A percentile compares a stretch with the other conserved stretches of the same genome.
Evolutionary conservation across 2,329 filamentous ascomycete species (phyloP).

Genomic region (Pseudogymnoascus sp.): DNA sequence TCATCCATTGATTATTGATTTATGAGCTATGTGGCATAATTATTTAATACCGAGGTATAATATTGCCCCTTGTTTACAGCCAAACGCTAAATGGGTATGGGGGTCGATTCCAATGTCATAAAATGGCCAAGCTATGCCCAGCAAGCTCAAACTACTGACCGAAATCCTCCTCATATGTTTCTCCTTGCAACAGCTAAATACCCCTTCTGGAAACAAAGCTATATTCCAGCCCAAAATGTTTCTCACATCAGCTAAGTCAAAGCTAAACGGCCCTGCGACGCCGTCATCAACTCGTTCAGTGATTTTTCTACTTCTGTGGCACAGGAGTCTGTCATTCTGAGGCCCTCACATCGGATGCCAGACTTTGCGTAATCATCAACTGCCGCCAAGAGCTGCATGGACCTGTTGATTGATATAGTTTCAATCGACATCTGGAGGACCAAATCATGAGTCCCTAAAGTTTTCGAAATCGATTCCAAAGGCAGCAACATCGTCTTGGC

Average conservation of each 20-base stretch:
- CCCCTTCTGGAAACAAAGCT: background rate
- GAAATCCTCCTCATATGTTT: background rate
- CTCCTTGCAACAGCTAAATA: background rate
- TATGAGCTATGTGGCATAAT: background rate
- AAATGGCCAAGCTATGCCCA: background rate
- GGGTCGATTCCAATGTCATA: background rate
- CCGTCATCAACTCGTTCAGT: background rate
- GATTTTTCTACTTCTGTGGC: background rate
- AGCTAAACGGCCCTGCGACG: background rate
- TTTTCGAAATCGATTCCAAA: conserved; percentile 22
- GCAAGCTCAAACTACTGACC: background rate
- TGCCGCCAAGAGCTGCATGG: conserved; percentile 5
- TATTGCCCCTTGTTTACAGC: background rate
- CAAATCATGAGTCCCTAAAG: conserved; percentile 18
- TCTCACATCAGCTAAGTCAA: background rate
- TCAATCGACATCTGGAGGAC: conserved; percentile 15
- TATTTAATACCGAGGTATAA: background rate
- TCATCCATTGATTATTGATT: background rate
- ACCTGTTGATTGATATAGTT: conserved; percentile 11
- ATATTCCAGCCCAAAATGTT: background rate
- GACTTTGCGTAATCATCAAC: conserved; percentile 19
- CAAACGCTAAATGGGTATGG: background rate
- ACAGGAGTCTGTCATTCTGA: conserved; percentile 12
- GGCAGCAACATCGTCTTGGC: conserved; percentile 23
- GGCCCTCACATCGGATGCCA: conserved; percentile 16